Evolutionary conservation across 1,284 basidiomycete genomes (phyloP).

Genomic region (Leccinum angustisporum): DNA sequence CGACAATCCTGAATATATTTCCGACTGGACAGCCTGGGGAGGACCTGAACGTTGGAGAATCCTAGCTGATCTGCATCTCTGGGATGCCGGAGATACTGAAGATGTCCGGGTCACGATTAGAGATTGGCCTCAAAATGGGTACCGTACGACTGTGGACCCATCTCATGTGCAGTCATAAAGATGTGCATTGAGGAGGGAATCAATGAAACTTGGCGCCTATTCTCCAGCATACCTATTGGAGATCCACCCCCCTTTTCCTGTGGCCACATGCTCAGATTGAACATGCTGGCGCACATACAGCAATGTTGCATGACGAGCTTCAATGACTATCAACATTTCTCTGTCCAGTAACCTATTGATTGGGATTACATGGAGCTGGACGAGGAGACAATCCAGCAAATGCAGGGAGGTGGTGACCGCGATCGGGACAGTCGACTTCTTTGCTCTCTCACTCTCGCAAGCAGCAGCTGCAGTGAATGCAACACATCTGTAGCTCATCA

Average conservation of each 20-base stretch:
- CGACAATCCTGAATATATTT: background rate
- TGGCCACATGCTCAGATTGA: slow-evolving; percentile 4
- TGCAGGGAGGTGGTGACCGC: slow-evolving; percentile 2
- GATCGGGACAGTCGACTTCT: background rate
- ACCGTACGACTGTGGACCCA: slow-evolving; percentile 6
- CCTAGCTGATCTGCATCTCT: slow-evolving; percentile 9
- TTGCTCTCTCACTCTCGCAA: background rate
- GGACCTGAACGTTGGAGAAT: slow-evolving; percentile 6
- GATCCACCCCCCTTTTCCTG: background rate
- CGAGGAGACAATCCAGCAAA: background rate
- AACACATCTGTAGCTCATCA: too few relatives aligned
- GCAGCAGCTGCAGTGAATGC: slow-evolving; percentile 1
- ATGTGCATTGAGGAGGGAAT: slow-evolving; percentile 4
- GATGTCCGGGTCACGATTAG: background rate
- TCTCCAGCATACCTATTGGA: background rate
- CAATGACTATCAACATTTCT: slow-evolving; percentile 9
- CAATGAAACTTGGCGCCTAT: background rate
- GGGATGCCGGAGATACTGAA: background rate
- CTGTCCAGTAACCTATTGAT: fast-evolving
- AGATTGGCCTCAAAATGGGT: slow-evolving; percentile 17
- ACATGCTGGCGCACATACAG: slow-evolving; percentile 1
- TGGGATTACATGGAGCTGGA: slow-evolving; percentile 7
- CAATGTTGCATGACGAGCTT: slow-evolving; percentile 4
- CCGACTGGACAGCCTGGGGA: slow-evolving; percentile 4
- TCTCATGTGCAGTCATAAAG: slow-evolving; percentile 2